phyloP scores from a whole-genome alignment of 1,284 basidiomycete species.

The Neonothopanus nambi region DNA sequence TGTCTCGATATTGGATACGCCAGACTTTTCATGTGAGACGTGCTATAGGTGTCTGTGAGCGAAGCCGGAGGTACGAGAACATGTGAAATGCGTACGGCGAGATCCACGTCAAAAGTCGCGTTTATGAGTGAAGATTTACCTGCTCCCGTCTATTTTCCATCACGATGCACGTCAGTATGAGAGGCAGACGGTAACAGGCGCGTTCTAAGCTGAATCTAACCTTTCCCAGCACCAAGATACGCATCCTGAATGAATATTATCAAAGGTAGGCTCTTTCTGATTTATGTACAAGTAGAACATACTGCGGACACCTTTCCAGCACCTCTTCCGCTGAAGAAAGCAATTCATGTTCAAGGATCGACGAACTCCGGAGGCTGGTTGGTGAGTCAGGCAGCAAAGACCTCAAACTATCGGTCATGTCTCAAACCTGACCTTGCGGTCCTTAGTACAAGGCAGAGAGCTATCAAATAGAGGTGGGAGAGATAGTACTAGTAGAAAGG shows the following conservation, averaged over 20 bases:
- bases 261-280: neutral
- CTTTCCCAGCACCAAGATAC: constrained; percentile 19
- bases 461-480: too few relatives aligned
- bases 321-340: constrained; percentile 7
- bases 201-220: constrained; percentile 3
- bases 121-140: constrained; percentile 29
- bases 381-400: too few relatives aligned
- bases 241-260: constrained; percentile 13
- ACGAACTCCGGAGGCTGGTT: neutral
- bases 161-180: neutral
- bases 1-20: constrained; percentile 24
- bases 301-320: constrained; percentile 3
- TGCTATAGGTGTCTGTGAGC: constrained; percentile 12
- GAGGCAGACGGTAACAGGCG: neutral
- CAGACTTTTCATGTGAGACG: constrained; percentile 21
- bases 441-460: too few relatives aligned
- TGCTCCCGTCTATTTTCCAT: constrained; percentile 20
- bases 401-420: too few relatives aligned
- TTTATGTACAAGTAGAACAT: neutral
- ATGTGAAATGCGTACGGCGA: constrained; percentile 17
- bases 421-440: too few relatives aligned
- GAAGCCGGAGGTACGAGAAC: neutral
- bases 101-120: constrained; percentile 22
- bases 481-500: too few relatives aligned
- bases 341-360: constrained; percentile 8